Evolutionary conservation across 2,329 filamentous ascomycete species (phyloP).

Genomic region (Phialophora expanda): DNA sequence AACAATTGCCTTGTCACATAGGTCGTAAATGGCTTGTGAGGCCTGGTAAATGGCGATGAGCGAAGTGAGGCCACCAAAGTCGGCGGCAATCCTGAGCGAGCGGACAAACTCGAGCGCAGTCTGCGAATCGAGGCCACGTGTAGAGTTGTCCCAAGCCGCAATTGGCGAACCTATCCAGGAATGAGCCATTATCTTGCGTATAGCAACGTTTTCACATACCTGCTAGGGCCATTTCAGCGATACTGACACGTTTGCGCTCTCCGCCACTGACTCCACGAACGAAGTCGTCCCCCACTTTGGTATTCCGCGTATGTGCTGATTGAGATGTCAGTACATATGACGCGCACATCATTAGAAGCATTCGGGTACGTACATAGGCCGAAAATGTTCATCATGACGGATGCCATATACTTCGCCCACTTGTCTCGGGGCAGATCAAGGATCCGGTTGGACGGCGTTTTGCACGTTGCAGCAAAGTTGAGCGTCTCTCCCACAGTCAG

Average conservation of each 20-base stretch:
- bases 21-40: slow-evolving; percentile 58
- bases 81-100: slow-evolving; percentile 56
- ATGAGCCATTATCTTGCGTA: background rate
- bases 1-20: slow-evolving; percentile 73
- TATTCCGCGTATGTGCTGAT: slow-evolving; percentile 67
- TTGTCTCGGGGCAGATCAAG: slow-evolving; percentile 27
- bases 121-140: slow-evolving; percentile 59
- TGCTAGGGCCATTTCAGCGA: slow-evolving; percentile 60
- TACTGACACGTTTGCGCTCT: slow-evolving; percentile 72
- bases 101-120: slow-evolving; percentile 64
- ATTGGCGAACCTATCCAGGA: slow-evolving; percentile 48
- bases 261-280: slow-evolving; percentile 71
- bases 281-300: slow-evolving; percentile 71
- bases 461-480: slow-evolving; percentile 56
- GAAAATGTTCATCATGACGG: slow-evolving; percentile 66
- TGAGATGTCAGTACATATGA: slow-evolving; percentile 59
- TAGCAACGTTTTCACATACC: slow-evolving; percentile 17
- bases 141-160: slow-evolving; percentile 61
- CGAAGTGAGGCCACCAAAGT: slow-evolving; percentile 57
- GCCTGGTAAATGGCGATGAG: slow-evolving; percentile 64
- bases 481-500: slow-evolving; percentile 65
- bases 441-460: slow-evolving; percentile 56
- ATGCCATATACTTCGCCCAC: slow-evolving; percentile 32
- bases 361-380: slow-evolving; percentile 54
- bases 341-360: background rate